phyloP scores from a whole-genome alignment of 495 filamentous ascomycete genomes.

The Lasiosphaeria ovina region DNA sequence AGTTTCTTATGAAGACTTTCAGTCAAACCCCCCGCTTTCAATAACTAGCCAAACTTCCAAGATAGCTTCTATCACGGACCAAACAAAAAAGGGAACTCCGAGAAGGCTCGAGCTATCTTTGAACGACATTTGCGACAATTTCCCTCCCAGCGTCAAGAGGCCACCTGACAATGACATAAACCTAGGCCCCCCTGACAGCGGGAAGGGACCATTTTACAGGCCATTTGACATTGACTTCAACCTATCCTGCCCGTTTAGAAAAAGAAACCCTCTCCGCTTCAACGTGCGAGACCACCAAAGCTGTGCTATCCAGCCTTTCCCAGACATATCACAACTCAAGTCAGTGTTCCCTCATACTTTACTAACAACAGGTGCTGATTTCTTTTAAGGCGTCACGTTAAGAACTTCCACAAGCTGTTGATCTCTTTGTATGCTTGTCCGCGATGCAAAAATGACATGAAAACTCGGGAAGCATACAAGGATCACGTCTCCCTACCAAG shows the following conservation, averaged over 20 bases:
- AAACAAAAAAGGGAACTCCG: too few species aligned
- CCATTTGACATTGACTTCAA: neutral
- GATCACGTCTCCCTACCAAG: neutral
- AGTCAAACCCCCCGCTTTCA: too few species aligned
- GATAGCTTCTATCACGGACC: too few species aligned
- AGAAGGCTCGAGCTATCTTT: too few species aligned
- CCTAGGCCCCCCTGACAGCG: neutral
- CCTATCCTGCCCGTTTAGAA: slow-evolving; percentile 8
- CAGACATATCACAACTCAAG: slow-evolving; percentile 3
- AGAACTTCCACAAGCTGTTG: neutral
- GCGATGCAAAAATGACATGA: neutral
- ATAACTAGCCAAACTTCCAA: too few species aligned
- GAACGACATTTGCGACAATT: too few species aligned
- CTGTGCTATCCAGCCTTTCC: slow-evolving; percentile 3
- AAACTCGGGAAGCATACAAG: neutral
- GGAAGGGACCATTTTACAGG: neutral
- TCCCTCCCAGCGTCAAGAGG: too few species aligned
- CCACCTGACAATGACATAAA: neutral
- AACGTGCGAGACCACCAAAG: slow-evolving; percentile 8
- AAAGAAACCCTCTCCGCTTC: slow-evolving; percentile 7
- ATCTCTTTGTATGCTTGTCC: neutral
- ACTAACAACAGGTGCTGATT: neutral
- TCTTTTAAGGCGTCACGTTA: neutral
- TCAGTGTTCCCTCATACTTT: neutral
- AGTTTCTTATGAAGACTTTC: too few species aligned